Base-by-base conservation (phyloP, 495 filamentous ascomycete species). In the Penicillium mononematosum region DNA sequence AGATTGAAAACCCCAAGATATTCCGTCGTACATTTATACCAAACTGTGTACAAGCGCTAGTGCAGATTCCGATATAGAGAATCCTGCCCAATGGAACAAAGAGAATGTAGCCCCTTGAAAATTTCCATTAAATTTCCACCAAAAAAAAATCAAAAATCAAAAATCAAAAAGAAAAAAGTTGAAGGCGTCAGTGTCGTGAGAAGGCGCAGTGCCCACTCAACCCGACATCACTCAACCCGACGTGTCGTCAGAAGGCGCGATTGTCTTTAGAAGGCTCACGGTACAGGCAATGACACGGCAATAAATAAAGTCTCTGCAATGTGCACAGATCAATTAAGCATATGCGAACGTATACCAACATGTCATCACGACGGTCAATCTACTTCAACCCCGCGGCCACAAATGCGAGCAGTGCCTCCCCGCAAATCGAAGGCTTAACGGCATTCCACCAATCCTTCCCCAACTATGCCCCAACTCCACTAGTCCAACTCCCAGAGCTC, bases 381-480 rank as follows among this genome's bases (percentile, higher is more conserved):
- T 74, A 69, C 54, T 45, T 70, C 57, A 74, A 74, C 59, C 50
- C 63, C 51, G 46, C 59, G n/a, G 63, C 67, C 2, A 52, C 62
- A 11, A 49, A 51, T 10, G 59, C 69, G 47, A 65, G 50, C 45
- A 59, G 59, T 44, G 45, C 50, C 17, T 48, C 45, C 8, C 39
- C 53, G n/a, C 53, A 24, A 7, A 56, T 65, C 19, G 41, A 59
- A 29, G 65, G 64, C 32, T 57, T 69, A 1, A 17, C 51, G 11
- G 32, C 58, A 46, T 84, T 86, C 67, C 83, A 88, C 65, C 50
- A 68, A 56, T 70, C 65, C 5, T 75, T 86, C n/a, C 79, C 81
- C 0, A 59, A 65, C 10, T 85, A 83, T 62, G 45, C 55, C 4
- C 70, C 66, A 4, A 84, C 84, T 0, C 74, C 75, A 1, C 76